Evolutionary conservation across 2,329 filamentous ascomycete genomes (phyloP).

Genomic region (Coniochaeta pulveracea): DNA sequence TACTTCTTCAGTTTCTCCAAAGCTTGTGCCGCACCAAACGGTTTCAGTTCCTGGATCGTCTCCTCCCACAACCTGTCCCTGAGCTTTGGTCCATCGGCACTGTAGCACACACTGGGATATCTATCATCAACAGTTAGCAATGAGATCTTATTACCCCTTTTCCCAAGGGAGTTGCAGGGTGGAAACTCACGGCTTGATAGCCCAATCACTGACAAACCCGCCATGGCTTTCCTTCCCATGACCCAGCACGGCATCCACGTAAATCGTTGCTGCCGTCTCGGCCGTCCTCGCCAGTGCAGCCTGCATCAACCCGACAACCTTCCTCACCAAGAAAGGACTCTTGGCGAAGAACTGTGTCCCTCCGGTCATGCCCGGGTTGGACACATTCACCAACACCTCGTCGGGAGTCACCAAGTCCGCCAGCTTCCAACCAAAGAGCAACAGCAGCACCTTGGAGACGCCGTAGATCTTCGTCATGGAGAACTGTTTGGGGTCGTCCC

Average conservation of each 20-base stretch:
- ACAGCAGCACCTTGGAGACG: slow-evolving; percentile 18
- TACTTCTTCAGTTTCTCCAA: no score
- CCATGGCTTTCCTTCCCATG: slow-evolving; percentile 39
- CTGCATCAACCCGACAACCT: slow-evolving; percentile 13
- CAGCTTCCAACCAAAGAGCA: slow-evolving; percentile 25
- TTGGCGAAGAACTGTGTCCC: slow-evolving; percentile 20
- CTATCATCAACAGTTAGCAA: slow-evolving; percentile 10
- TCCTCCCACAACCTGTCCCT: slow-evolving; percentile 27
- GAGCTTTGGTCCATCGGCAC: slow-evolving; percentile 19
- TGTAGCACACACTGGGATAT: slow-evolving; percentile 20
- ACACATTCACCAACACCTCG: slow-evolving; percentile 23
- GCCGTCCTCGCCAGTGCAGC: slow-evolving; percentile 17
- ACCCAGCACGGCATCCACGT: slow-evolving; percentile 30
- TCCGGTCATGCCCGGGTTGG: slow-evolving; percentile 18
- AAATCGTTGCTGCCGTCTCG: slow-evolving; percentile 30
- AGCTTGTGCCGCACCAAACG: no score
- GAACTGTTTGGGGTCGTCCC: slow-evolving; percentile 13
- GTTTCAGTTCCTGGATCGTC: no score
- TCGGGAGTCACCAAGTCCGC: slow-evolving; percentile 20
- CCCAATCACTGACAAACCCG: slow-evolving; percentile 35
- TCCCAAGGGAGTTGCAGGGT: neutral
- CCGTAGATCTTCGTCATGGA: slow-evolving; percentile 16
- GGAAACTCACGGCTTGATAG: slow-evolving; percentile 29
- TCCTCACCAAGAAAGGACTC: slow-evolving; percentile 8
- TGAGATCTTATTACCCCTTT: no score